These are phyloP conservation scores for Voacanga thouarsii DNA, from an alignment of 257 asterid genomes.

Conservation along the genomic window DNA sequence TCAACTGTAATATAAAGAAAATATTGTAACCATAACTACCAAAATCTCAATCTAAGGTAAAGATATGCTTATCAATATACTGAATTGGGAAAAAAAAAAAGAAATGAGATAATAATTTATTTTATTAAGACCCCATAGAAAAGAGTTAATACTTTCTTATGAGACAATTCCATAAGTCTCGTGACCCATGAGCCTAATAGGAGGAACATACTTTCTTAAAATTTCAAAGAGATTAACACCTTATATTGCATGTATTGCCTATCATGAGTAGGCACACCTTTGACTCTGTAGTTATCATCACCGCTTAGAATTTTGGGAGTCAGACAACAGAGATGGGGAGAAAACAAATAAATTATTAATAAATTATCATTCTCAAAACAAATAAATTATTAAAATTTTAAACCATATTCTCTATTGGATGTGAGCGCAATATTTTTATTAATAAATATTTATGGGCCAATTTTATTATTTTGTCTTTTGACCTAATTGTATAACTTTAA, in stretches of 20 bases:
- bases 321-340: no score
- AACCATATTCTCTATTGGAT: no score
- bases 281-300: no score
- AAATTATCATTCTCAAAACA: no score
- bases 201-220: slow-evolving; percentile 47
- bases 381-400: no score
- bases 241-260: slow-evolving; percentile 46
- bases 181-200: slow-evolving; percentile 48
- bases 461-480: no score
- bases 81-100: not conserved
- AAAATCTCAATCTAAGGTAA: slow-evolving; percentile 1
- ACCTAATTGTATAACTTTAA: no score
- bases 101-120: not conserved
- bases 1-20: not conserved
- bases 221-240: slow-evolving; percentile 45
- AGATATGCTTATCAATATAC: not conserved
- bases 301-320: no score
- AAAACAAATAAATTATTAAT: no score
- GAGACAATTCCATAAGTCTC: slow-evolving; percentile 51
- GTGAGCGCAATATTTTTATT: no score
- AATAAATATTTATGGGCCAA: no score
- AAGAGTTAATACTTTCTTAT: slow-evolving; percentile 20
- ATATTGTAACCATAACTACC: not conserved
- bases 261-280: slow-evolving; percentile 41
- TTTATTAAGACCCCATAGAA: not conserved